These are phyloP conservation scores for Bacidia rubella DNA, from an alignment of 495 filamentous ascomycete genomes.

Conservation along the genomic window DNA sequence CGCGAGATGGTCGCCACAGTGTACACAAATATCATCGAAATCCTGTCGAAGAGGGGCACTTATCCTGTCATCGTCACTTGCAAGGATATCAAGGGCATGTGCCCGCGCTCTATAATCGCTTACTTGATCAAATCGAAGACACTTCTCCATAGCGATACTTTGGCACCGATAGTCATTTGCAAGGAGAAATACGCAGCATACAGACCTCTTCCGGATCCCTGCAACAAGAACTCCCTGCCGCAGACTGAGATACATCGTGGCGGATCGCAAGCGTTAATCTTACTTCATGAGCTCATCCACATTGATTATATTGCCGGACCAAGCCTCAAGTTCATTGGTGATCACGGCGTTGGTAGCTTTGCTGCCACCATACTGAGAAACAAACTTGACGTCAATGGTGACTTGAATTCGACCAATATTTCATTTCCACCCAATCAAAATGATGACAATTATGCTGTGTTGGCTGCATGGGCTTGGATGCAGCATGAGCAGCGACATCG, in stretches of 20 bases:
- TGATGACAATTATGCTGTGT: not conserved
- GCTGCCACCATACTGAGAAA: not conserved
- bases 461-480: not conserved
- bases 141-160: too few species aligned
- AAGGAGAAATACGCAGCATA: not conserved
- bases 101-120: too few species aligned
- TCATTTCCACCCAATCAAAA: not conserved
- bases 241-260: not conserved
- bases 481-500: not conserved
- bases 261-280: not conserved
- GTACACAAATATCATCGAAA: not conserved
- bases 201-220: not conserved
- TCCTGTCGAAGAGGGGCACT: not conserved
- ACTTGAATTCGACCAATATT: not conserved
- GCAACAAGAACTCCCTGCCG: not conserved
- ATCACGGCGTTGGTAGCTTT: not conserved
- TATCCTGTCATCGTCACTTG: not conserved
- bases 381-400: not conserved
- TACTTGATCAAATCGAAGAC: too few species aligned
- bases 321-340: not conserved
- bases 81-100: not conserved
- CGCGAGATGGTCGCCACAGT: not conserved
- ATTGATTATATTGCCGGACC: not conserved
- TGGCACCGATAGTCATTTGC: not conserved
- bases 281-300: not conserved